Evolutionary conservation across 1,284 basidiomycete genomes (phyloP), one percentile per base, ranked within the genome.

Genomic region (Fistulinella staudtii): DNA sequence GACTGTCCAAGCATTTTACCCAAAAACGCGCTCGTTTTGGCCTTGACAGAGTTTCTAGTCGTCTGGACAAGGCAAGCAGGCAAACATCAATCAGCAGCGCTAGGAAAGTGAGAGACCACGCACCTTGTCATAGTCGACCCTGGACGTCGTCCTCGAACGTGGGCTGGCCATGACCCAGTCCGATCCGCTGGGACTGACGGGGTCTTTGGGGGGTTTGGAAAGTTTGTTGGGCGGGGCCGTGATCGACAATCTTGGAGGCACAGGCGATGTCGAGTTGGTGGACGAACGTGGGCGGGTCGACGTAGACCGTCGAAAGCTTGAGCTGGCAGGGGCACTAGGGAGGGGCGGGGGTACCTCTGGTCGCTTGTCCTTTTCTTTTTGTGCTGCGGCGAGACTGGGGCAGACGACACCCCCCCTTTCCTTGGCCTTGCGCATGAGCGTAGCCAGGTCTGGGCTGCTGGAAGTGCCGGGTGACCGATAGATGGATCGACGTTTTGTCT

Each of bases 401-500:
- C 63, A 55, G 23, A 75, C 63, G 24, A 70, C 63, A 0, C 66
- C 72, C 27, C 79, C 79, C 37, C 75, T 73, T 56, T 85, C 84
- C 64, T 82, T 87, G 27, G 85, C 82, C 67, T 90, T 91, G 50
- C 84, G 76, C 41, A 92, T 68, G 44, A 93, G 73, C 3, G 88
- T 91, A 4, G 88, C 86, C 20, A 94, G 74, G 65, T 95, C 91
- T 20, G 92, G 91, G 55, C 86, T 90, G 54, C 86, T 89, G 20
- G 89, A 86, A 2, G 89, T 92, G 38, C 90, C 91, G 7, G 85
- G 74, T n/a, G 86, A 84, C 47, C 91, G 77, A 64, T 91, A 92
- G 69, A 93, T 80, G 52, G 86, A 89, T 41, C 89, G 76, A 33
- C 89, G 79, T 64, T 88, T 87, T 17, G 79, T 78, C 55, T 82